Base-by-base conservation (phyloP, 2,329 filamentous ascomycete species). In the Endothia cerciana region DNA sequence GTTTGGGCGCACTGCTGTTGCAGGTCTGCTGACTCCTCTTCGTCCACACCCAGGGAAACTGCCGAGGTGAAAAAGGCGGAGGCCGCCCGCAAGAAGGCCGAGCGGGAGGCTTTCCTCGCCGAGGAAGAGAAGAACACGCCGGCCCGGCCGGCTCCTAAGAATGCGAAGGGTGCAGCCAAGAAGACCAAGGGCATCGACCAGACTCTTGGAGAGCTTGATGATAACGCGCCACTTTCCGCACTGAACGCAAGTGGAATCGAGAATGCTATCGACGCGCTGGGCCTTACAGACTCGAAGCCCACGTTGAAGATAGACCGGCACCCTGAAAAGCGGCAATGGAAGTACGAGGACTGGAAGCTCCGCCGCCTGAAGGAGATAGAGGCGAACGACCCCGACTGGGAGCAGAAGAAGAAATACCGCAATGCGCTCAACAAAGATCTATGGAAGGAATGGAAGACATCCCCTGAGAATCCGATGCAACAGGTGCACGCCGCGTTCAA, bases 381-480 rank as follows among this genome's bases (percentile, higher is more conserved):
- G 57, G 40, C 36, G 4, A 22, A 62, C 22, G 33, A 36, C 33
- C 33, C 33, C 33, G 33, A 17, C 8, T 28, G 4, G 45, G 6
- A 7, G 30, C 13, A 53, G 30, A 45, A 36, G 33, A 36, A 36
- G 33, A 36, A 36, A 36, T 36, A 36, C 33, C 33, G 3, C 7
- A 10, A 15, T 43, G 11, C n/a, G 19, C 33, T 36, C 33, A 36
- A 36, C 33, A 8, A 36, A 6, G 84, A 89, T 74, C 91, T 97
- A 71, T 80, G 87, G 69, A 96, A 97, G 83, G 95, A 98, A 81
- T 99, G 97, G 77, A 91, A 97, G 78, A 96, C 93, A 83, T 91
- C 91, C 74, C 90, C 92, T 1, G 94, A 98, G 73, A 99, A 99
- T 77, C 95, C 95, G 17, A 95, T 97, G 81, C 97, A 97, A 80